A percentile compares a stretch with the other conserved stretches of the same genome.
These are phyloP conservation scores for Trametes pubescens DNA, from an alignment of 1,284 basidiomycete species.

Conservation along the genomic window DNA sequence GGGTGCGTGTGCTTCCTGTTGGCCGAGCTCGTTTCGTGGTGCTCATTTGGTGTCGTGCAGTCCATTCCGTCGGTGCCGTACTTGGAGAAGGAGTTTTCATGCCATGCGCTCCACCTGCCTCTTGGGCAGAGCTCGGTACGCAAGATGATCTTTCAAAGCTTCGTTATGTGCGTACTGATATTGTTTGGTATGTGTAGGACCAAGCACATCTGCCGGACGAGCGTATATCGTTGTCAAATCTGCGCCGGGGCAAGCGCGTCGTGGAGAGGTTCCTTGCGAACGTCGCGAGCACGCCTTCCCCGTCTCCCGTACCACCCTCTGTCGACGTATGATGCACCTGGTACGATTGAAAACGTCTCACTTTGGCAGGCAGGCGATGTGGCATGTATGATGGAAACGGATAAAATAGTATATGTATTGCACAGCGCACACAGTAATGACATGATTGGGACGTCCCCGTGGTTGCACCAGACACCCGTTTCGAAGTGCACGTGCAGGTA, in stretches of 20 bases:
- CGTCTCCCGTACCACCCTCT: not conserved
- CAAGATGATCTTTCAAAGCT: constrained; percentile 13
- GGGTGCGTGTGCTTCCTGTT: constrained; percentile 59
- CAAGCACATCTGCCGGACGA: constrained; percentile 91
- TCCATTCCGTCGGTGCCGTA: constrained; percentile 93
- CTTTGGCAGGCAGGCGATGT: not conserved
- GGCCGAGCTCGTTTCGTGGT: constrained; percentile 21
- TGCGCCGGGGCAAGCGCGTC: constrained; percentile 78
- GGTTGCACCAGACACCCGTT: not conserved
- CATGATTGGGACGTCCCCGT: not conserved
- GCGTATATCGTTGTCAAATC: constrained; percentile 79
- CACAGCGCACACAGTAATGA: constrained; percentile 1
- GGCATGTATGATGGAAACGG: not conserved
- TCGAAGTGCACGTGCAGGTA: too few relatives aligned
- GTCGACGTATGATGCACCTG: not conserved
- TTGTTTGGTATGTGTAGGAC: constrained; percentile 56
- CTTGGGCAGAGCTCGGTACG: constrained; percentile 86
- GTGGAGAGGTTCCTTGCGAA: constrained; percentile 72
- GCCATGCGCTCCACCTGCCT: constrained; percentile 87
- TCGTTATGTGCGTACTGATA: not conserved
- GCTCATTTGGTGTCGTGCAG: constrained; percentile 46
- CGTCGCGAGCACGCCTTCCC: constrained; percentile 40
- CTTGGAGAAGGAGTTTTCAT: constrained; percentile 89
- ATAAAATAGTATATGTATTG: constrained; percentile 3
- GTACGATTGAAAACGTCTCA: not conserved